Evolutionary conservation across 345 rosid genomes (phyloP), one percentile per base, ranked within the genome.

Genomic region (Odontarrhena argentea): DNA sequence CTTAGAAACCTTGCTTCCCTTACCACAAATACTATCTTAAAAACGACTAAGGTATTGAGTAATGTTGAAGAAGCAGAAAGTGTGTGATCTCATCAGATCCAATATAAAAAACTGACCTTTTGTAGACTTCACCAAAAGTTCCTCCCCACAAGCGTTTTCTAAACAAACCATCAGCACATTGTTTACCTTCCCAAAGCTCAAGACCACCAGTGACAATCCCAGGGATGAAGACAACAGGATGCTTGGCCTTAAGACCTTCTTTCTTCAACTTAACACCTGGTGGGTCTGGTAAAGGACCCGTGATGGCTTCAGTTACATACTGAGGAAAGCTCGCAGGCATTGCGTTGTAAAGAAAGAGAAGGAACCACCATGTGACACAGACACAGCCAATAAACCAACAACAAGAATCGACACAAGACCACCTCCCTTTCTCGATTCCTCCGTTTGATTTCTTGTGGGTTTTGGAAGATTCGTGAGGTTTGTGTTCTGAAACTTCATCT

Each of bases 61-160:
- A 15, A 40, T 53, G n/a, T 34, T 22, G 1, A 55, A 18, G 7
- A 65, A 35, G 55, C 14, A 45, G 15, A 35, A 52, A 51, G 56
- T 45, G 47, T 37, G 34, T 59, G 67, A 66, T 60, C 7, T 55
- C 32, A 67, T 47, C 50, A 55, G 67, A 55, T 15, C 36, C 64
- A 36, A 50, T 37, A 46, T 2, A 55, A 62, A 30, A 62, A 67
- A 38, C 8, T 32, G 58, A 91, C 99, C 99, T 94, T 75, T 84
- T 94, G 63, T 91, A 91, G 4, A 88, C 95, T 61, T 94, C 99
- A 32, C 97, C 97, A 67, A 94, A 94, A n/a, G 96, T 87, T 50
- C 99, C 99, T 35, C 99, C 99, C 99, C 99, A 94, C 61, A 94
- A 77, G 36, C 99, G 86, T 67, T 91, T 94, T 74, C 99, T 72